phyloP scores from a whole-genome alignment of 2,329 filamentous ascomycete genomes.

The Trichoderma brevicompactum region DNA sequence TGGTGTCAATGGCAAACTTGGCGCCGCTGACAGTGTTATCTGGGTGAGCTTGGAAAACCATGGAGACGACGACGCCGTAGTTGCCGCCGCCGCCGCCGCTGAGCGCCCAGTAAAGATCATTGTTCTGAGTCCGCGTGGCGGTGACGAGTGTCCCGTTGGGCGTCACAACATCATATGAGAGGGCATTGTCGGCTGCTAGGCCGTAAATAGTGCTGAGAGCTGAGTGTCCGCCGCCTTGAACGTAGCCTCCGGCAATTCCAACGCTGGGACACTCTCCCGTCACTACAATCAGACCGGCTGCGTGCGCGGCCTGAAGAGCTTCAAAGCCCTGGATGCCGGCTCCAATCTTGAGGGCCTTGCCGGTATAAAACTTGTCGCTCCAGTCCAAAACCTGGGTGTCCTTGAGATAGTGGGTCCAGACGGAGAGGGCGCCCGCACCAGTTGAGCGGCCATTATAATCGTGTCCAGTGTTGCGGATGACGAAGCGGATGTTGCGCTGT shows the following conservation, averaged over 20 bases:
- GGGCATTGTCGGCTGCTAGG: constrained; percentile 61
- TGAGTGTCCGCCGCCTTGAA: constrained; percentile 62
- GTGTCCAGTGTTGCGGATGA: constrained; percentile 58
- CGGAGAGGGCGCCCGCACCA: constrained; percentile 50
- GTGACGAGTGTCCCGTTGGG: constrained; percentile 52
- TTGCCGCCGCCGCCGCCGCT: constrained; percentile 57
- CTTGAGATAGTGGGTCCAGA: constrained; percentile 51
- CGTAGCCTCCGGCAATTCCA: constrained; percentile 65
- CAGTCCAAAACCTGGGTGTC: constrained; percentile 47
- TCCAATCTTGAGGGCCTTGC: constrained; percentile 57
- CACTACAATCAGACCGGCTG: constrained; percentile 53
- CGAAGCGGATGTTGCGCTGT: constrained; percentile 51
- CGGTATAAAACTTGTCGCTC: constrained; percentile 51
- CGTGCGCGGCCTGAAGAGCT: constrained; percentile 50
- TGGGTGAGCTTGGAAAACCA: constrained; percentile 44
- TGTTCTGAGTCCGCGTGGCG: constrained; percentile 44
- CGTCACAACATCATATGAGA: constrained; percentile 59
- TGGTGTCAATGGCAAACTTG: constrained; percentile 32
- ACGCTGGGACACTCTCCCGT: constrained; percentile 61
- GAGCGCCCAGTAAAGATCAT: constrained; percentile 67
- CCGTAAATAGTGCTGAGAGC: constrained; percentile 57
- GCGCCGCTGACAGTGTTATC: constrained; percentile 39
- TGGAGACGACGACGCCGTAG: constrained; percentile 50
- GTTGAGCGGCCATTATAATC: constrained; percentile 60
- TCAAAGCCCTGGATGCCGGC: constrained; percentile 59